Evolutionary conservation across 805 yeast genomes (phyloP), one percentile per base, ranked within the genome.

Genomic region (Candida bentonensis): DNA sequence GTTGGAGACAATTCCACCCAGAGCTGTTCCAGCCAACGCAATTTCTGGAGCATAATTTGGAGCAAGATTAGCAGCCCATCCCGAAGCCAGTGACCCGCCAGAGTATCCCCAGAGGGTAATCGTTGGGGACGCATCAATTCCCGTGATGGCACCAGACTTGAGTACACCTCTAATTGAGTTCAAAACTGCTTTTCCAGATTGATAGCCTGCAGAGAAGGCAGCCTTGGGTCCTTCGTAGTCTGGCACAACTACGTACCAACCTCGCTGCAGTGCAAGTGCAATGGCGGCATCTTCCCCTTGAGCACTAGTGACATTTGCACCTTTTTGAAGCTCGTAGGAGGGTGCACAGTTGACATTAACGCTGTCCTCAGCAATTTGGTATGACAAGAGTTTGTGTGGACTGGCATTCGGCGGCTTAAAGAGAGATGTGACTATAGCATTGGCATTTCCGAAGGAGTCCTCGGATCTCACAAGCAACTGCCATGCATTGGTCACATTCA

Each of bases 221-320:
- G 60, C 53, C 25, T 47, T 46, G 40, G 54, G 51, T 15, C 62
- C 62, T 43, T 58, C 61, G 44, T 58, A 54, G 44, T 57, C 60
- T 9, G 60, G 59, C 22, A 44, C 36, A 22, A 41, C 43, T 17
- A 51, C 47, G 39, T 44, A 42, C 47, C 47, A 48, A 20, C 54
- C 53, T 11, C 26, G 39, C 27, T 47, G 44, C n/a, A 42, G 36
- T 4, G 22, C 36, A n/a, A 17, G 17, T 4, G 7, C n/a, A 5
- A 30, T 30, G 11, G n/a, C 5, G 7, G 17, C 17, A 30, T 9
- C 17, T 17, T 30, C 36, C 7, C 5, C 15, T 30, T 9, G 36
- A 30, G 36, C 17, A 11, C 15, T 30, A 30, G 36, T 11, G 17
- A 21, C 42, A 5, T 33, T 42, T 21, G 48, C 39, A 13, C 45